phyloP scores from a whole-genome alignment of 352 stramenopile genomes.

The Elongisporangium anandrum region DNA sequence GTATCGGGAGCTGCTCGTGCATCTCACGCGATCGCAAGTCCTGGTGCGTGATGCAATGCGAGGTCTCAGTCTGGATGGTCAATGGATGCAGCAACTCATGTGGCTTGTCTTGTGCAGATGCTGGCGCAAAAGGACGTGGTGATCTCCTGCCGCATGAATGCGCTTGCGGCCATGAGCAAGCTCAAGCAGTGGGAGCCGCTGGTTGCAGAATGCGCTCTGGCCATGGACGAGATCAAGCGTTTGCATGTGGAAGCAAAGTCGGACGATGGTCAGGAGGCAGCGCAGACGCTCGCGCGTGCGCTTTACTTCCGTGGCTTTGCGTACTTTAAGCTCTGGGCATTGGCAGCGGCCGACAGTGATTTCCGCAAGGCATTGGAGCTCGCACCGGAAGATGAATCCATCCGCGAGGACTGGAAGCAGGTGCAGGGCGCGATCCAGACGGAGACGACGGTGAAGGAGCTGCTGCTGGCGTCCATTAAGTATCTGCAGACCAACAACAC shows the following conservation, averaged over 20 bases:
- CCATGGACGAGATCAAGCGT: slow-evolving; percentile 42
- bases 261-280: slow-evolving; percentile 14
- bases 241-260: slow-evolving; percentile 27
- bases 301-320: slow-evolving; percentile 68
- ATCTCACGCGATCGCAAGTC: slow-evolving; percentile 65
- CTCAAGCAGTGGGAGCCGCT: slow-evolving; percentile 48
- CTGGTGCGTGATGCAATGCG: slow-evolving; percentile 24
- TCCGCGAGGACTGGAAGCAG: slow-evolving; percentile 51
- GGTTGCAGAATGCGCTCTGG: slow-evolving; percentile 34
- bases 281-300: slow-evolving; percentile 34
- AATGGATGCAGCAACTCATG: background rate
- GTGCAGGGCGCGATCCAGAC: slow-evolving; percentile 34
- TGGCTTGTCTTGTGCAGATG: slow-evolving; percentile 22
- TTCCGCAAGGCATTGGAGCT: slow-evolving; percentile 46
- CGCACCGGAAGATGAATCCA: slow-evolving; percentile 39
- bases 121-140: slow-evolving; percentile 47
- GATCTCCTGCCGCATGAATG: slow-evolving; percentile 69
- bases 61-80: background rate
- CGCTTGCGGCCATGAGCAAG: slow-evolving; percentile 52
- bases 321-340: slow-evolving; percentile 34
- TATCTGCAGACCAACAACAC: slow-evolving; percentile 60
- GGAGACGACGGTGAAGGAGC: slow-evolving; percentile 53
- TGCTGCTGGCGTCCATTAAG: slow-evolving; percentile 44
- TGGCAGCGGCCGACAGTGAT: slow-evolving; percentile 36
- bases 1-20: slow-evolving; percentile 70